Evolutionary conservation across 179 eudicot species (phyloP), one percentile per base, ranked within the genome.

Genomic region (Spinacia oleracea): DNA sequence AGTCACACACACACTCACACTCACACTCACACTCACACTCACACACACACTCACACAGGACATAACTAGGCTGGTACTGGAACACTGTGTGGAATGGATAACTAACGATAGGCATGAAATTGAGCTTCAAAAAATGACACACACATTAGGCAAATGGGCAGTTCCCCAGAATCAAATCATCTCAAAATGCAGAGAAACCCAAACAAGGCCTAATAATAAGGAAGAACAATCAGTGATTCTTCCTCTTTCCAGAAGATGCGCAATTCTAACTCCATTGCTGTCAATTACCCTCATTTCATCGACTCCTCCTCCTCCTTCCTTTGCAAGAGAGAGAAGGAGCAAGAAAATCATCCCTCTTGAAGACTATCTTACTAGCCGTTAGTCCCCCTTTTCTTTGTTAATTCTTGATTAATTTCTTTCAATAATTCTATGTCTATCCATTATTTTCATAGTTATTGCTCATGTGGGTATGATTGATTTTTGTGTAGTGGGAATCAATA

Each of bases 241-340:
- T 45, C 70, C 78, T 31, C 14, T 73, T 70, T 71, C 81, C 63
- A 90, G 95, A 85, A 90, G 95, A 84, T 83, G 62, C 68, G 81
- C 88, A 20, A 77, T 90, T 83, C 70, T 92, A 23, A 69, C 89
- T n/a, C 87, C 94, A 62, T 71, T 84, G 43, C 73, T 89, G 40
- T 83, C 89, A 60, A 42, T 85, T 15, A 48, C 89, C 64, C 63
- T 88, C 50, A 77, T 79, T 62, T 84, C 77, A 32, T 79, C 63
- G 77, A 83, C 89, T 38, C 85, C 64, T 32, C 88, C 89, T 38
- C 85, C 64, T 32, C 88, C 88, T 14, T 77, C 86, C n/a, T 75
- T 74, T 27, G 96, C 97, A 34, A 90, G 98, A 84, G 97, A 92
- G 82, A 89, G 96, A 84, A 92, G 99, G 74, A 78, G 70, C 78